Percentiles rank a stretch among this genome's conserved stretches.
phyloP scores from a whole-genome alignment of 208 protist genomes.

The Leishmania braziliensis region DNA sequence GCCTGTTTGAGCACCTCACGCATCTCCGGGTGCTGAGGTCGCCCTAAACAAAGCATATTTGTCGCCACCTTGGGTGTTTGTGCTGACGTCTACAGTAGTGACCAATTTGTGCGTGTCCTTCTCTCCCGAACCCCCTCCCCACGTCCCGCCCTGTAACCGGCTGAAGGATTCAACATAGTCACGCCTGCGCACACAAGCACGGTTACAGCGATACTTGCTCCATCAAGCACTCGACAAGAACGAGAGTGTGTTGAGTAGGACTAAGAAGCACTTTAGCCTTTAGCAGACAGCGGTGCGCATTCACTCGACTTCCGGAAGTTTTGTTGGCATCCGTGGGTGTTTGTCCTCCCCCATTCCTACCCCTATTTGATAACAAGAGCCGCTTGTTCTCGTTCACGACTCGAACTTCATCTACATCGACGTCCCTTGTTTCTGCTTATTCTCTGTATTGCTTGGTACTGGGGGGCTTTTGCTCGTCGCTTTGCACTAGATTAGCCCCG shows the following conservation, averaged over 20 bases:
- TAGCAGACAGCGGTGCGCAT: too few species aligned
- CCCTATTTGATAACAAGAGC: neutral
- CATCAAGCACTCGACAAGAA: neutral
- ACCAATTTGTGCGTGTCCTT: neutral
- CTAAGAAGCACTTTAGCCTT: too few species aligned
- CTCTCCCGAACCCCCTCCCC: neutral
- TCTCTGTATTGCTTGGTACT: neutral
- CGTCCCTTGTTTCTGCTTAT: constrained; percentile 5
- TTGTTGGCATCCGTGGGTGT: neutral
- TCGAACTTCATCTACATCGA: neutral
- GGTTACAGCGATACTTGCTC: neutral
- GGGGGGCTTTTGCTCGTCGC: neutral
- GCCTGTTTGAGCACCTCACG: neutral
- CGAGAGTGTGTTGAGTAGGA: too few species aligned
- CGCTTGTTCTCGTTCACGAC: neutral
- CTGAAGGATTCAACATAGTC: neutral
- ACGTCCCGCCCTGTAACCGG: neutral
- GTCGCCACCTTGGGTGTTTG: neutral
- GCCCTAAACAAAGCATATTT: neutral
- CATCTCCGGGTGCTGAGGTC: neutral
- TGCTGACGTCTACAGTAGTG: neutral
- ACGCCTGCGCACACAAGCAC: neutral
- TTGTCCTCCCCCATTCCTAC: neutral
- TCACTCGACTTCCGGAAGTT: too few species aligned
- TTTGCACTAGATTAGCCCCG: neutral